Evolutionary conservation across 2,329 filamentous ascomycete species (phyloP), one percentile per base, ranked within the genome.

Genomic region (Fusarium beomiforme): DNA sequence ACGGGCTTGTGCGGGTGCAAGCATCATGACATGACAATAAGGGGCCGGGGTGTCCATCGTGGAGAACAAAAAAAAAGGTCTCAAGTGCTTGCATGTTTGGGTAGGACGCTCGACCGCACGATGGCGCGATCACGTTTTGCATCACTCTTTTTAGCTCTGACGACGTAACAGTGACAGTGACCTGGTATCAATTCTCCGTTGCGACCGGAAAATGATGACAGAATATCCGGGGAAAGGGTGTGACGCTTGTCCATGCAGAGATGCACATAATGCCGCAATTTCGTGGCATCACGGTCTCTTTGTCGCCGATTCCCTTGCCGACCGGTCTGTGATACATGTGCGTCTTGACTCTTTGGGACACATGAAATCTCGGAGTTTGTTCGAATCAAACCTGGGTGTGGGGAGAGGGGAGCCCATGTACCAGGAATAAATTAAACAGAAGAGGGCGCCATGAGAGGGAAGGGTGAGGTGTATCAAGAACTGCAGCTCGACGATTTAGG

Each of bases 401-500:
- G 49, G 65, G 62, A 67, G 71, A n/a, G n/a, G n/a, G n/a, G n/a
- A 69, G 11, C 31, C 47, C 47, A 36, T 50, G 47, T n/a, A 24
- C 31, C 12, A 36, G 31, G 47, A 50, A 50, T 50, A 36, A 29
- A 36, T 6, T 5, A 50, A 3, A 34, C 12, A 24, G 36, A 34
- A 14, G 47, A 36, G 47, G 8, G 47, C 23, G 41, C 26, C 65
- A 49, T 67, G 55, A 60, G 59, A 53, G 39, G 29, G 60, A 68
- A 74, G 72, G 70, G 73, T 75, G 73, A 73, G 70, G 73, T 75
- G 73, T 59, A 57, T 68, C 64, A 49, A 58, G 47, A 59, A 39
- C 69, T 76, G 74, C 74, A 75, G 49, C 67, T 64, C 44, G 74
- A 76, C 71, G 47, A 10, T 71, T 73, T 75, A 73, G 74, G 74